Base-by-base conservation (phyloP, 2,329 filamentous ascomycete genomes). In the Arthrocladium fulminans region DNA sequence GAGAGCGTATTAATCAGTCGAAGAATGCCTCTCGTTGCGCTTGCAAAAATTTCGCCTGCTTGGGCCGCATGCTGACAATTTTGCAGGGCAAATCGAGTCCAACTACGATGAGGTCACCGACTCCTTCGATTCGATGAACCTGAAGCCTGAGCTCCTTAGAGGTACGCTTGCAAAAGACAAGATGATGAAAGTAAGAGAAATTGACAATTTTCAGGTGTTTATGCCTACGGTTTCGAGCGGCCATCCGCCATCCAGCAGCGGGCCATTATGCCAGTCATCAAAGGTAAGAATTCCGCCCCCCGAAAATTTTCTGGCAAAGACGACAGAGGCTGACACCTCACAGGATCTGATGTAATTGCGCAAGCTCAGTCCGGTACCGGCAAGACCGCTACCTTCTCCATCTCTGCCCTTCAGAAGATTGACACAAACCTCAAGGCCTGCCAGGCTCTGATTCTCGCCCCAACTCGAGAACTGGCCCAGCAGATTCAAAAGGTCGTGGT, bases 81-180 rank as follows among this genome's bases (percentile, higher is more conserved):
- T 15, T 68, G 65, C 70, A 95, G 90, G 84, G 74, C 88, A 94
- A 78, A 98, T 98, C 80, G 94, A 98, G 81, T 95, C 89, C 70
- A 98, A 98, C 87, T 98, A 97, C 78, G 92, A 98, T 81, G 89
- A 97, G 81, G 89, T 90, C 66, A 90, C 92, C 73, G 94, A 98
- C 76, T 95, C 88, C 55, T 98, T 98, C 76, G 92, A 98, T 75
- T 80, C 89, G 65, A 98, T 98, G 92, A 84, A 83, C 75, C 81
- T 98, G 67, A 95, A 94, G 82, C 69, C 88, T 59, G 92, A 98
- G 79, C 86, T 98, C 67, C 88, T 98, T 69, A 88, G 92, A 75
- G 92, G 81, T 83, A 77, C 73, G 77, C 76, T 54, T 63, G 61
- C 59, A 60, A 47, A 47, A 43, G 39, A 51, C 52, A 61, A 59